phyloP scores from a whole-genome alignment of 257 asterid genomes.

The Solanum chilense region DNA sequence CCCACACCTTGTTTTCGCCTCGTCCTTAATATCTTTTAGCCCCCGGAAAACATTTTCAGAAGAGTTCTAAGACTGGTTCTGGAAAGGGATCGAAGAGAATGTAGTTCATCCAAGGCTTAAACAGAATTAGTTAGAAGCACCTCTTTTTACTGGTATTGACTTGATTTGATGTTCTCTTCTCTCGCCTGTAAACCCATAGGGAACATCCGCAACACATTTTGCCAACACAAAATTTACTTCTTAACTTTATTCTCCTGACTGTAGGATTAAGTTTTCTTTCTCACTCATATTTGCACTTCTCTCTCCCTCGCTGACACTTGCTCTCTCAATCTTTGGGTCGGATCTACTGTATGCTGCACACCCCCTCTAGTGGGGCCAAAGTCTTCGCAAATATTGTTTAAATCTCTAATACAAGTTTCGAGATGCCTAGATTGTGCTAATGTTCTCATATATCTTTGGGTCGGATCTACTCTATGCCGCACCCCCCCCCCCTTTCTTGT shows the following conservation, averaged over 20 bases:
- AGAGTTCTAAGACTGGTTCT: neutral
- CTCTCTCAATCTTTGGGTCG: neutral
- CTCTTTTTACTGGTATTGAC: rapidly evolving
- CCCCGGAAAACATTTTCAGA: neutral
- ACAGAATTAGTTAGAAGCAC: neutral
- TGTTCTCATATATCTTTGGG: neutral
- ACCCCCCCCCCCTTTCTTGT: neutral
- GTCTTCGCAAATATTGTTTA: neutral
- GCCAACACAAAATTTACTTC: neutral
- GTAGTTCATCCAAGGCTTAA: neutral
- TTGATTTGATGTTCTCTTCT: neutral
- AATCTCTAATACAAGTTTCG: neutral
- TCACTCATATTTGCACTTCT: neutral
- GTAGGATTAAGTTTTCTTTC: neutral
- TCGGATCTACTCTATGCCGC: no score
- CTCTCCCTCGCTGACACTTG: neutral
- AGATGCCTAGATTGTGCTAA: neutral
- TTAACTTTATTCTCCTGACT: neutral
- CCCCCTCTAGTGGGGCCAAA: neutral
- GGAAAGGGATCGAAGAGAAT: neutral
- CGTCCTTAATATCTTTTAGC: neutral
- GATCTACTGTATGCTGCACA: neutral
- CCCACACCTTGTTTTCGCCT: neutral
- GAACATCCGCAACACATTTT: neutral
- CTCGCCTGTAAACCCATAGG: neutral